Evolutionary conservation across 495 filamentous ascomycete species (phyloP), one percentile per base, ranked within the genome.

Genomic region (Aspergillus taichungensis): DNA sequence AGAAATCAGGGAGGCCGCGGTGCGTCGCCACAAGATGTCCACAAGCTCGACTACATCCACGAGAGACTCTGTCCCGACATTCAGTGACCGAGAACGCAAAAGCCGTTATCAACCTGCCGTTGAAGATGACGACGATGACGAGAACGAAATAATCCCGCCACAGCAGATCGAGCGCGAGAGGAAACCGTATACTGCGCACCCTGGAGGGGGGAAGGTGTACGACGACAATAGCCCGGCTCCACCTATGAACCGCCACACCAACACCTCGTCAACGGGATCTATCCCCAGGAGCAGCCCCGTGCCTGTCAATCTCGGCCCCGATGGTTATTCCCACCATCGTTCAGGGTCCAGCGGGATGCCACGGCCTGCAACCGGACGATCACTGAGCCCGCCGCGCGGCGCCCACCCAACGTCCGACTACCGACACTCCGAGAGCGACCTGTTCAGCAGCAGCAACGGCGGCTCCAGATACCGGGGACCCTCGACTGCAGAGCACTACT

Each of bases 121-220:
- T 2, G 50, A 75, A 10, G 75, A 77, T 28, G 68, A 75, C 29
- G 69, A 68, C 13, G 72, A 77, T 28, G 62, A 73, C 13, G 67
- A 71, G 0, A 45, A 46, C 3, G 57, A 61, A 10, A 47, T 54
- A 8, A 60, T 62, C n/a, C 55, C 66, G 1, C 52, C 72, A 6
- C 62, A 67, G 1, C 73, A 75, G 0, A 72, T 82, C 24, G 80
- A 84, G 54, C 75, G 80, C 6, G 76, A 82, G 49, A 66, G 80
- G 43, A 80, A 83, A 40, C 80, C 80, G 0, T 84, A 84, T 52
- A 62, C 52, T 8, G 73, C 72, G 1, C 64, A 72, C 13, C 75
- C 77, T 1, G 79, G 78, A 7, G 63, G 66, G 11, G 79, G 79
- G 10, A 82, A 78, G 51, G 48, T 64, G 1, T 77, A 79, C 44